Base-by-base conservation (phyloP, 2,329 filamentous ascomycete species). In the Stemphylium lycopersici region DNA sequence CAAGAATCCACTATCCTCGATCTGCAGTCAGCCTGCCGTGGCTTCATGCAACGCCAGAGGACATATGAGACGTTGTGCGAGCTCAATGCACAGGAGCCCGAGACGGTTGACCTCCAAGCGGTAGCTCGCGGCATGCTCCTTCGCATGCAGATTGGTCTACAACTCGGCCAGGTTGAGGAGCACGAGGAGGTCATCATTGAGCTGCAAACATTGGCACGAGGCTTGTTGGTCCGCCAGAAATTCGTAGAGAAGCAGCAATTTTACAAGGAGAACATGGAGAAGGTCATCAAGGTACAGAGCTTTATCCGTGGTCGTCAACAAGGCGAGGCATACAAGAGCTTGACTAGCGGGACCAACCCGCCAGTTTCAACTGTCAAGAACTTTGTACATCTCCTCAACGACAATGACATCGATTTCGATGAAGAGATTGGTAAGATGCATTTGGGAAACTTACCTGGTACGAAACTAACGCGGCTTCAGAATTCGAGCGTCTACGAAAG, bases 401-500 rank as follows among this genome's bases (percentile, higher is more conserved):
- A 99, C 76, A 98, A 92, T 68, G 93, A 97, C 70, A 96, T 99
- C 68, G 95, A 99, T 73, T 99, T 99, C 77, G 96, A 99, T 71
- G 93, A 98, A 73, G 95, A 99, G 74, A 88, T 99, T 46, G 77
- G 76, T 78, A 71, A 62, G 73, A n/a, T 7, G 6, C n/a, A 6
- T 1, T 13, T 12, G 4, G 11, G 7, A 20, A n/a, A 29, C 4
- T 5, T 11, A 4, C 16, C 6, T 24, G 2, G 7, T 7, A 12
- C 6, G 2, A 8, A 40, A 37, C 65, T 76, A 58, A 74, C 55
- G 13, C 2, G 6, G 6, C 4, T 33, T 4, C 44, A 78, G 95
- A 99, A 72, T 97, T 98, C 63, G 95, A 99, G 76, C 86, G 93
- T 42, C 81, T 98, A 71, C 87, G 96, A 48, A 97, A 98, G 80